Evolutionary conservation across 495 filamentous ascomycete genomes (phyloP), one percentile per base, ranked within the genome.

Genomic region (Aspergillus hancockii): DNA sequence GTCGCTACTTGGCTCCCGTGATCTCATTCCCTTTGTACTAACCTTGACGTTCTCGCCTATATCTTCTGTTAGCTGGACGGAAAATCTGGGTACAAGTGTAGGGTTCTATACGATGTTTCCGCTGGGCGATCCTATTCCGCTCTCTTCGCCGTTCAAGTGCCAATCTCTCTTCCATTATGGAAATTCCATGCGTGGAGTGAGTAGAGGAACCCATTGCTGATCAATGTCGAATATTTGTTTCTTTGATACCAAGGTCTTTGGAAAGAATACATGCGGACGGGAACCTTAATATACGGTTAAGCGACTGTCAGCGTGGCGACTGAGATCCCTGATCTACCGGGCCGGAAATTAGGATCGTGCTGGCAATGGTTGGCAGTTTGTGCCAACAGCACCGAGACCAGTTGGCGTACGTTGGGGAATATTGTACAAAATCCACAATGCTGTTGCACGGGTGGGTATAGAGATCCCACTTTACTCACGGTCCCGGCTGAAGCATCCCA

Each of bases 71-170:
- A 55, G 53, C 18, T 46, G 14, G 25, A 13, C 16, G 19, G 22
- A 2, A 10, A 16, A 36, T 16, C 16, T 8, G 5, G 23, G 34
- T 21, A 23, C 2, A 54, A n/a, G 52, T 12, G 8, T 8, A 12
- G 21, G 10, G 23, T 0, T 22, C 19, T 22, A 10, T 58, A 58
- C 55, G 46, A 40, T 58, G 55, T 51, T 40, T 58, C 16, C 55
- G 55, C 23, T 58, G 55, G 10, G 55, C 55, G 7, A 58, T 23
- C 12, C 55, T 49, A 21, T 58, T 58, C 13, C 55, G 30, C 32
- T 58, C 55, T 19, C 55, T 36, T 16, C 55, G 55, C 34, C 46
- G 19, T 51, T 58, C 55, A 13, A 58, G 46, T 8, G 55, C 55
- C 18, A 50, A 23, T 22, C 28, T 32, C 13, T 58, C 73, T 7